Percentiles rank a stretch among this genome's conserved stretches.
Conservation (phyloP, 768 basidiomycete genomes). For the Naganishia randhawae region DNA sequence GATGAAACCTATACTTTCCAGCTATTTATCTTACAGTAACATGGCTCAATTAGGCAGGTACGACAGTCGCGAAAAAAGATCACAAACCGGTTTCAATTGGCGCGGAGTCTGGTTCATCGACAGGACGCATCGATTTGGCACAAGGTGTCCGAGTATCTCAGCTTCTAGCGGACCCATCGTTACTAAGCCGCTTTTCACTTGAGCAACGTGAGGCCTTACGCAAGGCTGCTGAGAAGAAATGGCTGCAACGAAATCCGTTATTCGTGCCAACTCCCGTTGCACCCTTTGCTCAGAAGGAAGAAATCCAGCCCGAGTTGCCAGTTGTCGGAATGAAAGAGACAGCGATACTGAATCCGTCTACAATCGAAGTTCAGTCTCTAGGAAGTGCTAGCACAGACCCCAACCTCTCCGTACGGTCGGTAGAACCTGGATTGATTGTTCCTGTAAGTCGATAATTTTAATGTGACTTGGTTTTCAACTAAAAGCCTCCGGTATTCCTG, state of each 20-base stretch:
- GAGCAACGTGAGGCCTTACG: conserved; percentile 13
- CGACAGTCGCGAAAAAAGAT: not conserved
- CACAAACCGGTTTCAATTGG: not conserved
- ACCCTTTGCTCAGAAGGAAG: not conserved
- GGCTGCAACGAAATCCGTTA: not conserved
- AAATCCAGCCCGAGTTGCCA: not conserved
- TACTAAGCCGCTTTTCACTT: not conserved
- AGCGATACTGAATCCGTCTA: not conserved
- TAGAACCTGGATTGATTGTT: conserved; percentile 1
- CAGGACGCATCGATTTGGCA: not conserved
- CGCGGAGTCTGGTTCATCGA: not conserved
- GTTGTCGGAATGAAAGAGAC: not conserved
- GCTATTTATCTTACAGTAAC: too few species aligned
- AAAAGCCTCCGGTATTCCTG: not conserved
- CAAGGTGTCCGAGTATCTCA: conserved; percentile 1
- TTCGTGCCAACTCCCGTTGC: not conserved
- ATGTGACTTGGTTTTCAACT: not conserved
- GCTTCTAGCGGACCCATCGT: not conserved
- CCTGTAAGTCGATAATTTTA: not conserved
- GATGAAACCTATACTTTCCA: too few species aligned
- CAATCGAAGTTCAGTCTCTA: not conserved
- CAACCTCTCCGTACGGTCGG: not conserved
- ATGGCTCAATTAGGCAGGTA: not conserved
- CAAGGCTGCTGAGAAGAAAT: conserved; percentile 9
- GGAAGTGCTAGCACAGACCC: not conserved